Percentiles rank a stretch among this genome's conserved stretches.
Conservation (phyloP, 805 yeast species). For the Zygoascus flipseniorum region DNA sequence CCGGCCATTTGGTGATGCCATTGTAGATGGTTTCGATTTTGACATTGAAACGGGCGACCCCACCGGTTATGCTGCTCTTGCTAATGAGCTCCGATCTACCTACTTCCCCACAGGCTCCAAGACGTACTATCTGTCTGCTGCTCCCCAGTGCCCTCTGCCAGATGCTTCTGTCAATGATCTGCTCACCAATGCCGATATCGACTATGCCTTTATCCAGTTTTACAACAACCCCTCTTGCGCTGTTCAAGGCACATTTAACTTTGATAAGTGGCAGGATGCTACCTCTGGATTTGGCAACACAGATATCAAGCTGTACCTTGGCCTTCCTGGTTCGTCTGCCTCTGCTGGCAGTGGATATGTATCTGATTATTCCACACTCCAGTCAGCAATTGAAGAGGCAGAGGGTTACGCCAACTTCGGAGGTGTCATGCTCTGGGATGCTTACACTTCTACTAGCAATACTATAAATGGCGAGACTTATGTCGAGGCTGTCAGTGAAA, state of each 20-base stretch:
- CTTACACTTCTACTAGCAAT: constrained; percentile 48
- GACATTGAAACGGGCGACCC: constrained; percentile 56
- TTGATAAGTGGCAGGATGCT: constrained; percentile 72
- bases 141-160: constrained; percentile 89
- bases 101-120: constrained; percentile 44
- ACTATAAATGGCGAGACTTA: constrained; percentile 39
- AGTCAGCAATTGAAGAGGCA: constrained; percentile 19
- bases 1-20: constrained; percentile 60
- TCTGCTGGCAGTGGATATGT: constrained; percentile 53
- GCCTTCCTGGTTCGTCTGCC: constrained; percentile 57
- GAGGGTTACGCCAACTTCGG: constrained; percentile 38
- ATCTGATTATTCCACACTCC: constrained; percentile 30
- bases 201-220: constrained; percentile 80
- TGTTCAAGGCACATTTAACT: constrained; percentile 41
- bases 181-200: constrained; percentile 59
- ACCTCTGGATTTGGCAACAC: constrained; percentile 50
- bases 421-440: constrained; percentile 83
- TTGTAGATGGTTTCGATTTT: constrained; percentile 76
- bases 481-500: constrained; percentile 36
- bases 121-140: constrained; percentile 69
- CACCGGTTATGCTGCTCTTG: constrained; percentile 61
- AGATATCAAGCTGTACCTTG: constrained; percentile 61
- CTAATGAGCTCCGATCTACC: constrained; percentile 36
- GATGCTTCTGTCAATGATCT: constrained; percentile 62
- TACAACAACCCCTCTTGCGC: constrained; percentile 76